phyloP scores from a whole-genome alignment of 2,329 filamentous ascomycete genomes.

The Tolypocladium pustulatum region DNA sequence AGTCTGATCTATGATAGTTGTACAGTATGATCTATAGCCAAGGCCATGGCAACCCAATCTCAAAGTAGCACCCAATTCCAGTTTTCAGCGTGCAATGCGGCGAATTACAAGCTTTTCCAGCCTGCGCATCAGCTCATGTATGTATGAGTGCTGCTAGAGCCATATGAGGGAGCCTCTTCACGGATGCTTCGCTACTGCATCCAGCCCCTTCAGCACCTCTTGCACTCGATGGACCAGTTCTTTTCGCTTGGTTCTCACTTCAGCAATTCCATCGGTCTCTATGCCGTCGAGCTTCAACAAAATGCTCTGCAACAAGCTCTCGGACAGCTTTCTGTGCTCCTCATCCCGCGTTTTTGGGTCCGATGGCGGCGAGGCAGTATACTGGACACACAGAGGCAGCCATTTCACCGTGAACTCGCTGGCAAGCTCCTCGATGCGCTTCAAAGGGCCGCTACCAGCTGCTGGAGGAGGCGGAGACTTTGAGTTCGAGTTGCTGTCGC shows the following conservation, averaged over 20 bases:
- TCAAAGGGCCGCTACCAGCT: conserved; percentile 24
- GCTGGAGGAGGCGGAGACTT: conserved; percentile 13
- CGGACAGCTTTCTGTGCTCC: conserved; percentile 64
- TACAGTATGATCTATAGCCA: background rate
- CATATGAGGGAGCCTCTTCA: background rate
- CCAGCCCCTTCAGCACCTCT: conserved; percentile 52
- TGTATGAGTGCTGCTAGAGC: background rate
- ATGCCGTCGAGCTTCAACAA: conserved; percentile 68
- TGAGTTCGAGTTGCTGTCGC: conserved; percentile 32
- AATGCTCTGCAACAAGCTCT: conserved; percentile 67
- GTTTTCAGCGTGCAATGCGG: background rate
- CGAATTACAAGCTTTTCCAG: background rate
- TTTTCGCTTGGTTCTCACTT: conserved; percentile 56
- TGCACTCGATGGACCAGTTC: conserved; percentile 65
- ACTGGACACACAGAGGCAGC: conserved; percentile 55
- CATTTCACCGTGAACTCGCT: conserved; percentile 53
- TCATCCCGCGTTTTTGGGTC: conserved; percentile 60
- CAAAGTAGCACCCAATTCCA: background rate
- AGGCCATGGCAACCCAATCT: background rate
- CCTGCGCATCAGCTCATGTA: background rate
- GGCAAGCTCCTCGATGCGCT: conserved; percentile 57
- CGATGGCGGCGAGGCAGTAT: conserved; percentile 48
- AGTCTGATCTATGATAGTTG: background rate
- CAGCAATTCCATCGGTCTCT: conserved; percentile 58
- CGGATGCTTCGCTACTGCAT: conserved; percentile 30